Conservation (phyloP, 805 yeast genomes). For the Ascoidea rubescens region DNA sequence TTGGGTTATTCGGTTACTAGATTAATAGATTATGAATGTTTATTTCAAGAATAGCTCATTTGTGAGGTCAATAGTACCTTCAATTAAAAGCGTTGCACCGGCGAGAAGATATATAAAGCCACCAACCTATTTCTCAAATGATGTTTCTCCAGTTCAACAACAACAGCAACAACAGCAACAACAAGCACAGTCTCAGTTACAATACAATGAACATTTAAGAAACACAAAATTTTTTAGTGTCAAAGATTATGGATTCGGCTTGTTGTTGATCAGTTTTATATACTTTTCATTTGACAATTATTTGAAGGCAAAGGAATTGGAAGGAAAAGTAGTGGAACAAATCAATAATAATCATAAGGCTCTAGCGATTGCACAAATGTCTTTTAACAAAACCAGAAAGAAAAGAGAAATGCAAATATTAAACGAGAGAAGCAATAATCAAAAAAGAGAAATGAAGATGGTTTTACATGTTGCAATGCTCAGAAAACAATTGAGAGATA, state of each 20-base stretch:
- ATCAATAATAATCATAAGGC: slow-evolving; percentile 20
- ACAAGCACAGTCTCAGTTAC: neutral
- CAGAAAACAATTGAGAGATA: slow-evolving; percentile 43
- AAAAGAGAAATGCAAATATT: slow-evolving; percentile 37
- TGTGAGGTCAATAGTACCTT: too few relatives aligned
- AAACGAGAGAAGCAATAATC: slow-evolving; percentile 34
- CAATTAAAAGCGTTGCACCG: too few relatives aligned
- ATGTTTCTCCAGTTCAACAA: neutral
- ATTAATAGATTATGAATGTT: too few relatives aligned
- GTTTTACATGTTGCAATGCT: slow-evolving; percentile 53
- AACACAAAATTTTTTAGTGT: slow-evolving; percentile 6
- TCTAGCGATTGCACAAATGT: slow-evolving; percentile 27
- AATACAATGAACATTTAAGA: neutral
- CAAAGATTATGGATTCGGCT: slow-evolving; percentile 25
- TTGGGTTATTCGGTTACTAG: too few relatives aligned
- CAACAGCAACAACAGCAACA: neutral
- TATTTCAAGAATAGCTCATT: too few relatives aligned
- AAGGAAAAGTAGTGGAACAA: slow-evolving; percentile 17
- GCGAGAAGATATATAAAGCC: neutral
- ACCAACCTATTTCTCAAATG: neutral
- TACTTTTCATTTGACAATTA: slow-evolving; percentile 42
- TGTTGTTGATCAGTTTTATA: slow-evolving; percentile 29
- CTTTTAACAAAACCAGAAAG: slow-evolving; percentile 34
- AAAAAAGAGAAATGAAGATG: slow-evolving; percentile 42
- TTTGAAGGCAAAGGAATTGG: slow-evolving; percentile 23